Percentiles rank a stretch among this genome's conserved stretches.
Evolutionary conservation across 164 flowering plant species (phyloP).

Genomic region (Malania oleifera): DNA sequence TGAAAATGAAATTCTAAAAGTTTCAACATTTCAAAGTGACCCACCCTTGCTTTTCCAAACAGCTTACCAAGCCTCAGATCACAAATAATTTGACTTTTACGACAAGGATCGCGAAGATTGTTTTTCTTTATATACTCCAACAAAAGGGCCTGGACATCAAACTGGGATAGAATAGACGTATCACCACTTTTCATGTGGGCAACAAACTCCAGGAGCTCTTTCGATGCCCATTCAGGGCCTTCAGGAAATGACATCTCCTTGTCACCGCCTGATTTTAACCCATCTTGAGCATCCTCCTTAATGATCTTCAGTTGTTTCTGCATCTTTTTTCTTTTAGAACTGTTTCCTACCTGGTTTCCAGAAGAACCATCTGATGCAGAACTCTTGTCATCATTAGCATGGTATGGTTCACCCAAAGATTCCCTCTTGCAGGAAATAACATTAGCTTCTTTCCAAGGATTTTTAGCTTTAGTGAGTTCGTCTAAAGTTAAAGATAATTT

Average conservation of each 20-base stretch:
- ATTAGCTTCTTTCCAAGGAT: slow-evolving; percentile 59
- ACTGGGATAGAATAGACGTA: slow-evolving; percentile 59
- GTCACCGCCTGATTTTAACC: slow-evolving; percentile 21
- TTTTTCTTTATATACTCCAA: slow-evolving; percentile 78
- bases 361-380: slow-evolving; percentile 53
- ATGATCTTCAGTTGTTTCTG: slow-evolving; percentile 48
- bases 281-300: slow-evolving; percentile 27
- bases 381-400: slow-evolving; percentile 42
- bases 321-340: slow-evolving; percentile 43
- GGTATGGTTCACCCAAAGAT: slow-evolving; percentile 38
- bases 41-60: slow-evolving; percentile 83
- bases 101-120: slow-evolving; percentile 86
- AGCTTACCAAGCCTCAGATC: slow-evolving; percentile 71
- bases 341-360: slow-evolving; percentile 33
- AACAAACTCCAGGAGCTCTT: slow-evolving; percentile 88
- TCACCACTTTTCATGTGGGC: slow-evolving; percentile 84
- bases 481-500: slow-evolving; percentile 47
- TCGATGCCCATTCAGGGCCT: slow-evolving; percentile 75
- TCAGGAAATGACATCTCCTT: no score
- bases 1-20: slow-evolving; percentile 87
- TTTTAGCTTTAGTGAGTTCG: slow-evolving; percentile 62
- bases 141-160: slow-evolving; percentile 81
- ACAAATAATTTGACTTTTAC: slow-evolving; percentile 82
- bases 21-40: slow-evolving; percentile 96
- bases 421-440: slow-evolving; percentile 34